phyloP scores from a whole-genome alignment of 257 asterid genomes.

The Haberlea rhodopensis region DNA sequence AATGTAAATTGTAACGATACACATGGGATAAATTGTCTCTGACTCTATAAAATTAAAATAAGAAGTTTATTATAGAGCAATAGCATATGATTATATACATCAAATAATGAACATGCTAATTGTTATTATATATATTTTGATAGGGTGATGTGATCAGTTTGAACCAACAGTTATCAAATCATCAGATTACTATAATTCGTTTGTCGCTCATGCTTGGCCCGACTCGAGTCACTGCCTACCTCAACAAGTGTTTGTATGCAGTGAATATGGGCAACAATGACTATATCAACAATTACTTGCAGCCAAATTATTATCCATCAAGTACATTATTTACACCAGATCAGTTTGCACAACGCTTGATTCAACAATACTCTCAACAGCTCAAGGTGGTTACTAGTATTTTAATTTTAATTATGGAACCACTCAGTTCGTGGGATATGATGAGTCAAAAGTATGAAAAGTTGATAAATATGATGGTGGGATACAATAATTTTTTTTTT shows the following conservation, averaged over 20 bases:
- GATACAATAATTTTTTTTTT: no score
- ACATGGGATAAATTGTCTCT: no score
- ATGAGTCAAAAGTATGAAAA: no score
- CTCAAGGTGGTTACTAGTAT: constrained; percentile 33
- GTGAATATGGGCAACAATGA: constrained; percentile 48
- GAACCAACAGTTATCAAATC: constrained; percentile 31
- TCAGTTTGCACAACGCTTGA: constrained; percentile 35
- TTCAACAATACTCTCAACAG: constrained; percentile 24
- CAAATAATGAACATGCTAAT: no score
- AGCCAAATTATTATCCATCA: constrained; percentile 24
- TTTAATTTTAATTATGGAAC: no score
- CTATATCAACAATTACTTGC: constrained; percentile 41
- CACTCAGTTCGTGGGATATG: no score
- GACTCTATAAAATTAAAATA: no score
- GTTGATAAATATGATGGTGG: no score
- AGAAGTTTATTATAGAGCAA: no score
- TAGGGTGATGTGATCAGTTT: constrained; percentile 37
- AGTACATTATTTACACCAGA: constrained; percentile 33
- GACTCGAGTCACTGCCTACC: constrained; percentile 9
- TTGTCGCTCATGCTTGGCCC: constrained; percentile 17
- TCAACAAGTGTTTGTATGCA: constrained; percentile 38
- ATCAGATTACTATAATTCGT: constrained; percentile 11
- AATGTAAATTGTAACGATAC: no score
- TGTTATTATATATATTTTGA: no score
- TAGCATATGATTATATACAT: no score